Evolutionary conservation across 345 rosid genomes (phyloP).

Genomic region (Camelina hispida): DNA sequence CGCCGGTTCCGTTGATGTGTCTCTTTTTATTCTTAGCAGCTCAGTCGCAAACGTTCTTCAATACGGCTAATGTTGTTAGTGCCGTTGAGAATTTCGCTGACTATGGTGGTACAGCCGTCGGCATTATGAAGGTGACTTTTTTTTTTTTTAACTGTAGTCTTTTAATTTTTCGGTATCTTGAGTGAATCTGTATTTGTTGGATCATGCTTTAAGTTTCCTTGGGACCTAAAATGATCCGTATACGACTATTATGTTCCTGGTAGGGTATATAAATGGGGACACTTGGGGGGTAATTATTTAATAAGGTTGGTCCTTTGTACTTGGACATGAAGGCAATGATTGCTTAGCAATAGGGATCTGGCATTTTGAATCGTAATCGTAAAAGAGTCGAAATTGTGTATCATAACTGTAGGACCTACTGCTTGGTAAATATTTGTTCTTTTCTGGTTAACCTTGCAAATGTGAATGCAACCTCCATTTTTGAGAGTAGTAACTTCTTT

Average conservation of each 20-base stretch:
- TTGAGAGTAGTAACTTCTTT: neutral
- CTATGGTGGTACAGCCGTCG: slow-evolving; percentile 86
- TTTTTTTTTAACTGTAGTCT: neutral
- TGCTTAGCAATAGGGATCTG: no score
- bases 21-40: slow-evolving; percentile 70
- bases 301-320: neutral
- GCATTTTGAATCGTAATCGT: no score
- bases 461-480: slow-evolving; percentile 6
- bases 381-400: slow-evolving; percentile 2
- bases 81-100: slow-evolving; percentile 70
- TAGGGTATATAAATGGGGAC: neutral
- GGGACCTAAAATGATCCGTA: neutral
- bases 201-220: neutral
- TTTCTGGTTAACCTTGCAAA: slow-evolving; percentile 2
- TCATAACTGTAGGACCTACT: neutral
- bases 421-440: neutral
- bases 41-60: slow-evolving; percentile 75
- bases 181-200: neutral
- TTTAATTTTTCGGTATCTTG: neutral
- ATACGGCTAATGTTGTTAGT: slow-evolving; percentile 76
- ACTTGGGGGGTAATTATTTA: neutral
- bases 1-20: slow-evolving; percentile 78
- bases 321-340: neutral
- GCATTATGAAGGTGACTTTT: slow-evolving; percentile 82
- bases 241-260: neutral